Conservation (phyloP, 225 moss, liverwort and hornwort species). For the Pseudoscleropodium purum region DNA sequence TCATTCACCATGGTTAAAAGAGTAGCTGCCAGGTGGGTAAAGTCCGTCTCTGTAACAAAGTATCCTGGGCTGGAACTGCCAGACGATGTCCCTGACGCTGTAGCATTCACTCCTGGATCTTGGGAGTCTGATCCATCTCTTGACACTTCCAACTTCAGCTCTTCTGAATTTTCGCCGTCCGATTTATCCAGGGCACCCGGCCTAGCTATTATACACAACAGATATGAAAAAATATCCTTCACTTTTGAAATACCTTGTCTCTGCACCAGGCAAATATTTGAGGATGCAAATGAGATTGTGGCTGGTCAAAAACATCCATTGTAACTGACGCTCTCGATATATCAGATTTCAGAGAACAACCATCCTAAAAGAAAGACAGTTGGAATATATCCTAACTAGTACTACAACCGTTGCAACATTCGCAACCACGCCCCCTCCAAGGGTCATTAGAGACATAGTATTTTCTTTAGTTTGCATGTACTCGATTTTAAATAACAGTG, state of each 20-base stretch:
- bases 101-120: background rate
- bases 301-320: background rate
- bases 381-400: background rate
- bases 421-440: background rate
- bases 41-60: constrained; percentile 33
- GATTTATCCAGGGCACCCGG: background rate
- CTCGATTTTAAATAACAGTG: background rate
- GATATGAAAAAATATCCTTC: constrained; percentile 7
- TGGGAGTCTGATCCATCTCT: background rate
- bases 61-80: constrained; percentile 6
- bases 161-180: constrained; percentile 1
- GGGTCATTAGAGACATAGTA: background rate
- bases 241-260: constrained; percentile 18
- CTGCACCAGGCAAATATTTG: constrained; percentile 14
- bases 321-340: background rate
- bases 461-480: background rate
- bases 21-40: constrained; percentile 23
- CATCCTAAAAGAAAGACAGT: background rate
- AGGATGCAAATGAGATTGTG: background rate
- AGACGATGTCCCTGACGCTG: background rate
- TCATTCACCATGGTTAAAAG: constrained; percentile 37
- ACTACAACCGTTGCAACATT: background rate
- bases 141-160: background rate
- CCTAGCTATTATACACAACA: constrained; percentile 27
- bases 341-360: background rate